Percentiles rank a stretch among this genome's conserved stretches.
phyloP scores from a whole-genome alignment of 2,329 filamentous ascomycete species.

The Epicoccum sorghinum region DNA sequence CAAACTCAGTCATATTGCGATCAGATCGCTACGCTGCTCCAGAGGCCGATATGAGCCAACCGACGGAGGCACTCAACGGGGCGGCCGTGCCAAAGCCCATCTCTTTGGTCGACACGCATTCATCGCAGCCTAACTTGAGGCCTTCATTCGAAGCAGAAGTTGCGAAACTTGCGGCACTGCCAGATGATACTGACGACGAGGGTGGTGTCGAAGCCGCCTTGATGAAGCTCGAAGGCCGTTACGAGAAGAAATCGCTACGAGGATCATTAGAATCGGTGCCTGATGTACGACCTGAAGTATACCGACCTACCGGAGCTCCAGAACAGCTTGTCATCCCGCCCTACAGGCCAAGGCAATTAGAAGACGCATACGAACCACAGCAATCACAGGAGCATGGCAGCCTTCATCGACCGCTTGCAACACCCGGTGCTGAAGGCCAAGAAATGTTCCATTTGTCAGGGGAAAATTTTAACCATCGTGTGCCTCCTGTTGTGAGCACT shows the following conservation, averaged over 20 bases:
- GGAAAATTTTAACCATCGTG: conserved; percentile 37
- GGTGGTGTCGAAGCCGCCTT: conserved; percentile 92
- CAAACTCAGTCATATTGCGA: conserved; percentile 46
- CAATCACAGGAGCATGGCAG: conserved; percentile 26
- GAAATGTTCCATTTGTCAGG: conserved; percentile 41
- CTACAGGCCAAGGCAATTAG: conserved; percentile 14
- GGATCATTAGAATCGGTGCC: conserved; percentile 28
- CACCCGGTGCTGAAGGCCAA: conserved; percentile 35
- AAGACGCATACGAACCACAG: conserved; percentile 9
- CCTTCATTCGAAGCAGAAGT: conserved; percentile 88
- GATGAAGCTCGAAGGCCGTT: conserved; percentile 89
- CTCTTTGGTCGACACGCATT: conserved; percentile 58
- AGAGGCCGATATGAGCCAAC: conserved; percentile 15
- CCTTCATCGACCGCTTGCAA: conserved; percentile 35
- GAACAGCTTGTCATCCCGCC: conserved; percentile 22
- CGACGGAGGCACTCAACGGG: conserved; percentile 16
- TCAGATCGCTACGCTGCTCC: conserved; percentile 38
- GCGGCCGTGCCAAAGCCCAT: conserved; percentile 39
- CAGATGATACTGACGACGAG: conserved; percentile 77
- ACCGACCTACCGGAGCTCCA: conserved; percentile 29
- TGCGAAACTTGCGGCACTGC: conserved; percentile 83
- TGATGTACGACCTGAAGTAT: conserved; percentile 27
- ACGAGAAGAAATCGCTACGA: conserved; percentile 58
- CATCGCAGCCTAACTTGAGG: conserved; percentile 61
- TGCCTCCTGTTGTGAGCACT: conserved; percentile 41